Percentiles rank a stretch among this genome's conserved stretches.
Conservation (phyloP, 495 filamentous ascomycete genomes). For the Aspergillus cavernicola region DNA sequence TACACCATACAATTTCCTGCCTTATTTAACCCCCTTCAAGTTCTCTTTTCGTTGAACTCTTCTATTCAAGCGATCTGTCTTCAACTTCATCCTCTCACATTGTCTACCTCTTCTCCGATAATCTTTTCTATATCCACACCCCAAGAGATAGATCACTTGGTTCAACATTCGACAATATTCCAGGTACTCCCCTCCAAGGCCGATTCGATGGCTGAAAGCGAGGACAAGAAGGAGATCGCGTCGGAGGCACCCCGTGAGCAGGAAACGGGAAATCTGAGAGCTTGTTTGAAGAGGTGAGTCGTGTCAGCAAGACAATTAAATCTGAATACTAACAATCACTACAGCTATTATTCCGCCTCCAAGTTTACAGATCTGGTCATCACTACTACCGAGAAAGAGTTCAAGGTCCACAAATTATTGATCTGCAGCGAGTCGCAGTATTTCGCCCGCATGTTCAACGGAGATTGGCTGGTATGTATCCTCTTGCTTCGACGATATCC, state of each 20-base stretch:
- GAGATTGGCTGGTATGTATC: conserved; percentile 29
- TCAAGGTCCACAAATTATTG: conserved; percentile 35
- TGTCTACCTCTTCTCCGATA: too few species aligned
- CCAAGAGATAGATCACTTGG: too few species aligned
- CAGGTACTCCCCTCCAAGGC: neutral
- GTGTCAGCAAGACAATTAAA: neutral
- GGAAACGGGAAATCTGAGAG: neutral
- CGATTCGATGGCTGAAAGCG: neutral
- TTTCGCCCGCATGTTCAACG: conserved; percentile 30
- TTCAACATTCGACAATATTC: too few species aligned
- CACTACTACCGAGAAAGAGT: conserved; percentile 25
- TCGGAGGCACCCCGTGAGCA: neutral
- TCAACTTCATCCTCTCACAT: too few species aligned
- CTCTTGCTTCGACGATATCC: neutral
- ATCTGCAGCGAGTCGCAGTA: conserved; percentile 37
- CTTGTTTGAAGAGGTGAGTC: neutral
- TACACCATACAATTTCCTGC: too few species aligned
- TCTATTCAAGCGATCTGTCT: too few species aligned
- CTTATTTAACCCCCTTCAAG: too few species aligned
- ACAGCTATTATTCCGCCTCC: conserved; percentile 10
- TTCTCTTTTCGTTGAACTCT: too few species aligned
- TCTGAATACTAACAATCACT: neutral
- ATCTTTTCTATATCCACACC: too few species aligned
- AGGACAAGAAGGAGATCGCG: neutral
- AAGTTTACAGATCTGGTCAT: conserved; percentile 39